Conservation (phyloP, 2,329 filamentous ascomycete genomes). For the Exophiala sp. region DNA sequence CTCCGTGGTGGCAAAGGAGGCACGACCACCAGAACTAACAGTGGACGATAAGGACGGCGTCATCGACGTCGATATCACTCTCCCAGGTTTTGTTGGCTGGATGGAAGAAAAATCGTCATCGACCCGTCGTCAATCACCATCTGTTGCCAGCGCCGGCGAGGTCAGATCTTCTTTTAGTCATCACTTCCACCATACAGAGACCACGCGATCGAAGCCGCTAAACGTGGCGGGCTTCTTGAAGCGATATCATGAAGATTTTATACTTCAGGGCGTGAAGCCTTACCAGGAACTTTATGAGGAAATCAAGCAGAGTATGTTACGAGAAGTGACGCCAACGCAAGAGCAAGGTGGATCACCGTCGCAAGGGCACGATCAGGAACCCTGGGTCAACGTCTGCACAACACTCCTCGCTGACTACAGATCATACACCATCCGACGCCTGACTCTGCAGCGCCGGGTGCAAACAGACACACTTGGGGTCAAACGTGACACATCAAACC, state of each 20-base stretch:
- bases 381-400: slow-evolving; percentile 56
- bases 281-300: slow-evolving; percentile 53
- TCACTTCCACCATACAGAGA: slow-evolving; percentile 34
- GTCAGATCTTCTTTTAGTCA: slow-evolving; percentile 43
- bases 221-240: slow-evolving; percentile 59
- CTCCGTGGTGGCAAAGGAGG: slow-evolving; percentile 7
- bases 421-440: slow-evolving; percentile 53
- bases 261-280: slow-evolving; percentile 56
- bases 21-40: slow-evolving; percentile 22
- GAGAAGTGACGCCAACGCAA: slow-evolving; percentile 38
- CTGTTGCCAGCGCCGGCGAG: slow-evolving; percentile 52
- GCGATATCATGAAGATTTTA: slow-evolving; percentile 57
- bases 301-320: slow-evolving; percentile 55
- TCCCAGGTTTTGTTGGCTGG: slow-evolving; percentile 48
- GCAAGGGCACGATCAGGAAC: slow-evolving; percentile 4
- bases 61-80: slow-evolving; percentile 58
- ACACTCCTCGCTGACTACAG: slow-evolving; percentile 56
- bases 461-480: neutral
- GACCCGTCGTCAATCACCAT: slow-evolving; percentile 28
- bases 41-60: slow-evolving; percentile 51
- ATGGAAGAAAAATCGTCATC: slow-evolving; percentile 29
- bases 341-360: neutral
- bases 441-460: slow-evolving; percentile 52
- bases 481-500: neutral
- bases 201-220: slow-evolving; percentile 31